A percentile compares a stretch with the other conserved stretches of the same genome.
Conservation (phyloP, 106 monocot genomes). For the Dendrobium huoshanense region DNA sequence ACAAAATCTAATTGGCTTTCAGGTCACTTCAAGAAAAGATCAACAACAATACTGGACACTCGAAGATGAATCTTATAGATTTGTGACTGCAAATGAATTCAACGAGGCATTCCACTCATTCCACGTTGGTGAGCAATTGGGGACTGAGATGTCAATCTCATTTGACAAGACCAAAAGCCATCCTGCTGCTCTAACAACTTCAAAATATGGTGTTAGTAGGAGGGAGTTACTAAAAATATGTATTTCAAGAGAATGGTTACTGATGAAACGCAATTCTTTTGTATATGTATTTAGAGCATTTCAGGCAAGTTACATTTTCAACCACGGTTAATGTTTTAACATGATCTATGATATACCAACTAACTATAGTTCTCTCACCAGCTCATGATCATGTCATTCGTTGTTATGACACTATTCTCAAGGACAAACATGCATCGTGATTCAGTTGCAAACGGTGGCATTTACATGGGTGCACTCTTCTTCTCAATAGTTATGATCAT, state of each 20-base stretch:
- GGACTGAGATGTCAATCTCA: slow-evolving; percentile 23
- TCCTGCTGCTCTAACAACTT: slow-evolving; percentile 40
- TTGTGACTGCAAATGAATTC: slow-evolving; percentile 25
- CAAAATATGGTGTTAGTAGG: slow-evolving; percentile 33
- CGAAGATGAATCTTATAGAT: slow-evolving; percentile 23
- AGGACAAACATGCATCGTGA: slow-evolving; percentile 44
- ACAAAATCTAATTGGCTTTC: background rate
- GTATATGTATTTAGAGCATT: slow-evolving; percentile 29
- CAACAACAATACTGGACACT: slow-evolving; percentile 47
- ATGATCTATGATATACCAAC: background rate
- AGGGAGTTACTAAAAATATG: slow-evolving; percentile 35
- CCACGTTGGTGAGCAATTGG: slow-evolving; percentile 26
- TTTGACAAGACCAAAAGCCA: slow-evolving; percentile 41
- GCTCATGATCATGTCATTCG: slow-evolving; percentile 27
- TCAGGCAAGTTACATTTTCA: slow-evolving; percentile 22
- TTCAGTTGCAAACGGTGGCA: slow-evolving; percentile 18
- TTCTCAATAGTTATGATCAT: slow-evolving; percentile 28
- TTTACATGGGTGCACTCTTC: slow-evolving; percentile 44
- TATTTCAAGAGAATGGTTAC: slow-evolving; percentile 24
- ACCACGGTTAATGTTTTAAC: background rate
- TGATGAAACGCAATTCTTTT: slow-evolving; percentile 59
- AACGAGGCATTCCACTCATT: slow-evolving; percentile 30
- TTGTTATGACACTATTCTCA: slow-evolving; percentile 45
- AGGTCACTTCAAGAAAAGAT: slow-evolving; percentile 50
- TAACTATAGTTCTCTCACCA: slow-evolving; percentile 8